These are phyloP conservation scores for Vachellia pachyceras DNA, from an alignment of 306 rosid genomes.

Conservation along the genomic window DNA sequence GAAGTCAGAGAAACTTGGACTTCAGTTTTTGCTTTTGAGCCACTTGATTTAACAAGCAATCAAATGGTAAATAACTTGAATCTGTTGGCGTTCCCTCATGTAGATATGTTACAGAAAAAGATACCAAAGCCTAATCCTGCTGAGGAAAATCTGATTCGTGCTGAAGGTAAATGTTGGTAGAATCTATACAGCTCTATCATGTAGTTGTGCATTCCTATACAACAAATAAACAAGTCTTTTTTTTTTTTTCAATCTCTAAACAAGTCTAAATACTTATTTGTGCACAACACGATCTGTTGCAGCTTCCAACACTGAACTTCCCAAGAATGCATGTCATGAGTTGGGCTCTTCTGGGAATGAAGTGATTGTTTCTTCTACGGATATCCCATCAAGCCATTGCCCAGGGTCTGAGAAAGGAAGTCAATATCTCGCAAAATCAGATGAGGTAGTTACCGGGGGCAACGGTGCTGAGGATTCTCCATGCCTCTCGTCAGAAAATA, in stretches of 20 bases:
- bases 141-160: conserved; percentile 40
- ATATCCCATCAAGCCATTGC: conserved; percentile 35
- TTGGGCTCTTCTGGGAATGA: conserved; percentile 40
- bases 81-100: conserved; percentile 84
- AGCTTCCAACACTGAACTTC: conserved; percentile 47
- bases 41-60: conserved; percentile 63
- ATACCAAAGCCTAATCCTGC: conserved; percentile 42
- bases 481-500: conserved; percentile 33
- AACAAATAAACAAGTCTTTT: conserved; percentile 10
- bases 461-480: conserved; percentile 39
- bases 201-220: conserved; percentile 23
- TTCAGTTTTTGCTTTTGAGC: conserved; percentile 79
- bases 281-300: conserved; percentile 38
- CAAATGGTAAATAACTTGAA: conserved; percentile 64
- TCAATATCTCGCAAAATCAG: conserved; percentile 25
- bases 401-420: conserved; percentile 35
- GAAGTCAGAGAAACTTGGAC: conserved; percentile 88
- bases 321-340: conserved; percentile 36
- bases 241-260: conserved; percentile 28
- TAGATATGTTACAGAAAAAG: conserved; percentile 82
- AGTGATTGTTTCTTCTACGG: conserved; percentile 33
- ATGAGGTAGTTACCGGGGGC: conserved; percentile 21
- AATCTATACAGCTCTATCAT: conserved; percentile 19
- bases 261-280: conserved; percentile 26
- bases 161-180: conserved; percentile 52